A percentile compares a stretch with the other conserved stretches of the same genome.
Evolutionary conservation across 768 basidiomycete genomes (phyloP).

Genomic region (Glaciozyma antarctica): DNA sequence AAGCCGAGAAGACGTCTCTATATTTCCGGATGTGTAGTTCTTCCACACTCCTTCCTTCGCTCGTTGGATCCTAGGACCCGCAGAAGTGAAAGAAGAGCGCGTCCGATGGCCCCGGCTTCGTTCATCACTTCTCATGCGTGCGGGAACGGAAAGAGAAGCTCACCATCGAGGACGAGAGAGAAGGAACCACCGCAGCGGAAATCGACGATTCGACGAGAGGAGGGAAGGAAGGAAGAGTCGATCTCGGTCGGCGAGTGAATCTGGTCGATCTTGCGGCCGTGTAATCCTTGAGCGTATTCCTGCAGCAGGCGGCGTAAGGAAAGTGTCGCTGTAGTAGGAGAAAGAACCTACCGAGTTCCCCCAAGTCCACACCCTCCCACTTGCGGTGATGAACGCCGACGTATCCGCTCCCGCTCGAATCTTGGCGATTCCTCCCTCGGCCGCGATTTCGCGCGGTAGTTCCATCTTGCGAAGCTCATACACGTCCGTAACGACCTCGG

Average conservation of each 20-base stretch:
- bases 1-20: background rate
- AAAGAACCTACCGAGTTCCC: conserved; percentile 21
- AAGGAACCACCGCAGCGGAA: conserved; percentile 29
- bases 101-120: conserved; percentile 32
- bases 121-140: conserved; percentile 4
- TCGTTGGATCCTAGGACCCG: background rate
- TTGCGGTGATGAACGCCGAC: conserved; percentile 18
- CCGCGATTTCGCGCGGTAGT: background rate
- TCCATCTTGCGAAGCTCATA: conserved; percentile 6
- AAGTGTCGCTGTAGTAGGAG: background rate
- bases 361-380: conserved; percentile 22
- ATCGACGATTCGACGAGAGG: conserved; percentile 21
- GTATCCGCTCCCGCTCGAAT: conserved; percentile 25
- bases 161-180: conserved; percentile 26
- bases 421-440: conserved; percentile 14
- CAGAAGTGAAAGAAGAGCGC: background rate
- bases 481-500: conserved; percentile 6
- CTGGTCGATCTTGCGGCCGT: conserved; percentile 26
- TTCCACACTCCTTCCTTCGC: background rate
- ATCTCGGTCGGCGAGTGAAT: conserved; percentile 3
- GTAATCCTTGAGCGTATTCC: conserved; percentile 28
- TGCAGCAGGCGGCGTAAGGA: background rate
- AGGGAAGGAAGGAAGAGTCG: conserved; percentile 10
- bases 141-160: background rate
- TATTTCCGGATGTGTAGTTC: conserved; percentile 1